Percentiles rank a stretch among this genome's conserved stretches.
Conservation (phyloP, 495 filamentous ascomycete genomes). For the Penicillium robsamsonii region DNA sequence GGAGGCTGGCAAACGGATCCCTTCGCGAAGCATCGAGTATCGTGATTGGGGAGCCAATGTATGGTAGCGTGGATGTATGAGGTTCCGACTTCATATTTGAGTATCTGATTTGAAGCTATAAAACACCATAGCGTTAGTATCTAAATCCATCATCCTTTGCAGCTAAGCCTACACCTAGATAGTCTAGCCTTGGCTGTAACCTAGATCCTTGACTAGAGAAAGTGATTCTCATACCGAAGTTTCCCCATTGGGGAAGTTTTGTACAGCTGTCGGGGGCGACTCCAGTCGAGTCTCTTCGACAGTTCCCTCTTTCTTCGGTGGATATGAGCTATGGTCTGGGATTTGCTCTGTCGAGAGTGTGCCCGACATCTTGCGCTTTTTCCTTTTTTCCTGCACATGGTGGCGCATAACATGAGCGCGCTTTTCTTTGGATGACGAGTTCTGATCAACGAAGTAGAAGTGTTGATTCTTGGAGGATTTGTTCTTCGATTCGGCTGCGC, state of each 20-base stretch:
- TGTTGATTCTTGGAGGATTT: slow-evolving; percentile 31
- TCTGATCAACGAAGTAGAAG: slow-evolving; percentile 48
- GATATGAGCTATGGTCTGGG: slow-evolving; percentile 24
- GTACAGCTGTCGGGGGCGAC: not conserved
- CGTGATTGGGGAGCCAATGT: slow-evolving; percentile 27
- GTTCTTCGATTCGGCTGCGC: slow-evolving; percentile 18
- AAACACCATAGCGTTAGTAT: slow-evolving; percentile 8
- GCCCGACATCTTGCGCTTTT: slow-evolving; percentile 33
- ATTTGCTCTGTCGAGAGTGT: slow-evolving; percentile 12
- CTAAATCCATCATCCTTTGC: not conserved
- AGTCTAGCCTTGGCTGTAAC: not conserved
- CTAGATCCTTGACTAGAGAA: not conserved
- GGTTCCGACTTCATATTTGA: slow-evolving; percentile 16
- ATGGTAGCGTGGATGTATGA: slow-evolving; percentile 9
- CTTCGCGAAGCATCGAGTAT: slow-evolving; percentile 34
- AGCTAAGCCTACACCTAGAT: not conserved
- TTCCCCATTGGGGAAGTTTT: slow-evolving; percentile 9
- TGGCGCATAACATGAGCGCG: slow-evolving; percentile 52
- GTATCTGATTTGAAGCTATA: slow-evolving; percentile 24
- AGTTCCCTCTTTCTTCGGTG: slow-evolving; percentile 16
- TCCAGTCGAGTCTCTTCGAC: slow-evolving; percentile 10
- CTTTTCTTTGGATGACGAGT: slow-evolving; percentile 46
- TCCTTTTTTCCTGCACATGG: slow-evolving; percentile 47
- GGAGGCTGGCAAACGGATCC: slow-evolving; percentile 37
- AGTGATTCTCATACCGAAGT: slow-evolving; percentile 24